Evolutionary conservation across 2,329 filamentous ascomycete species (phyloP).

Genomic region (Elsinoe perseae): DNA sequence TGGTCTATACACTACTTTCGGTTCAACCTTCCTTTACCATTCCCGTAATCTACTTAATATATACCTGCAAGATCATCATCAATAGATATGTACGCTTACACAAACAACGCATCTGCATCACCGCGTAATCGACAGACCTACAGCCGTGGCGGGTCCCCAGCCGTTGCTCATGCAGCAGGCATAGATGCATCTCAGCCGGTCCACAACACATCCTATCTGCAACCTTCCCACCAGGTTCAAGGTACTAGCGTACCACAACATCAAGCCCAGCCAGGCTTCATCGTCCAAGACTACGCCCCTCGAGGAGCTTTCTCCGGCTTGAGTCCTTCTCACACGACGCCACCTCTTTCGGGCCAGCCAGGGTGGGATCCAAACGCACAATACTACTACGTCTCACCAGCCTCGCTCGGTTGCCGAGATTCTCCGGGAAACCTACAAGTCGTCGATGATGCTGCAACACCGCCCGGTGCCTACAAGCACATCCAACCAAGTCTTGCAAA

Average conservation of each 20-base stretch:
- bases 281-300: neutral
- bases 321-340: conserved; percentile 3
- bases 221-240: neutral
- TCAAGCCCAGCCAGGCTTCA: conserved; percentile 6
- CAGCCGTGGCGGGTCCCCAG: neutral
- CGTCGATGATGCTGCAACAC: neutral
- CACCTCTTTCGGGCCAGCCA: neutral
- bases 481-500: neutral
- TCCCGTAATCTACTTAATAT: conserved; percentile 5
- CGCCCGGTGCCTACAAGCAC: neutral
- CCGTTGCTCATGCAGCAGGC: neutral
- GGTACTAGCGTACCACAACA: neutral
- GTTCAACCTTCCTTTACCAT: neutral
- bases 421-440: neutral
- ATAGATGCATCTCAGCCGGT: neutral
- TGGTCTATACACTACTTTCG: neutral
- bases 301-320: neutral
- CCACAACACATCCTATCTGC: neutral
- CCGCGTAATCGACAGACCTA: conserved; percentile 6
- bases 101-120: neutral
- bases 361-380: conserved; percentile 3
- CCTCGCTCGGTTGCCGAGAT: neutral
- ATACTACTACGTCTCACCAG: conserved; percentile 9
- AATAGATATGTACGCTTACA: conserved; percentile 2
- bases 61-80: neutral